Percentiles rank a stretch among this genome's conserved stretches.
Conservation (phyloP, 1,284 basidiomycete species). For the Rhodotorula sp. region DNA sequence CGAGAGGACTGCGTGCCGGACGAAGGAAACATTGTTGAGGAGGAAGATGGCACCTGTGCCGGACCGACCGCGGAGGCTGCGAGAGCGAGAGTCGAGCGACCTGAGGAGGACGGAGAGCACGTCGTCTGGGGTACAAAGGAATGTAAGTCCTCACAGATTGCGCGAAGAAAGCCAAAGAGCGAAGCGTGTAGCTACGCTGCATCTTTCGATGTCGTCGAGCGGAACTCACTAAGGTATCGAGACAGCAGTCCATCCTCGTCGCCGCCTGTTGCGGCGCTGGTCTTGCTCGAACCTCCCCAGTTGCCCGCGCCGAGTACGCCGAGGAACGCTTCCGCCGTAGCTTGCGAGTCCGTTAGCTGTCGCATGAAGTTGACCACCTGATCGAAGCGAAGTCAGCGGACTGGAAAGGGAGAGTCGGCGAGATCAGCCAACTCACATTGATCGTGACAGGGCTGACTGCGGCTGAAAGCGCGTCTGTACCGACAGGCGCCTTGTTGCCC, state of each 20-base stretch:
- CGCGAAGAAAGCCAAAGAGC: not conserved
- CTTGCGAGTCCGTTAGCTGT: constrained; percentile 43
- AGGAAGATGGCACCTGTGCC: constrained; percentile 44
- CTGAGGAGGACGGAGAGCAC: constrained; percentile 38
- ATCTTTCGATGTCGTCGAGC: not conserved
- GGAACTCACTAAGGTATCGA: constrained; percentile 32
- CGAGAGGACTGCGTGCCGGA: constrained; percentile 43
- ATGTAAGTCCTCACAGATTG: not conserved
- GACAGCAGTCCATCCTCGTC: constrained; percentile 23
- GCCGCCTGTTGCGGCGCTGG: constrained; percentile 5
- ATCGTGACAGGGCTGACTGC: constrained; percentile 39
- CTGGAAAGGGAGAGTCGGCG: not conserved
- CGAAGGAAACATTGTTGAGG: constrained; percentile 46
- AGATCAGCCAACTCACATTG: constrained; percentile 24
- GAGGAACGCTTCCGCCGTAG: constrained; percentile 44
- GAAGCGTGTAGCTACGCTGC: not conserved
- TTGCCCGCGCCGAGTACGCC: constrained; percentile 45
- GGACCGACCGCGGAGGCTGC: constrained; percentile 23
- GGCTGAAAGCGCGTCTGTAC: constrained; percentile 34
- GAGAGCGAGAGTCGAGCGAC: constrained; percentile 39
- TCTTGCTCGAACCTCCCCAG: constrained; percentile 39
- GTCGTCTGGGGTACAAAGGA: constrained; percentile 28
- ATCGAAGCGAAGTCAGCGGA: no score
- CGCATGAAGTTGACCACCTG: constrained; percentile 45
- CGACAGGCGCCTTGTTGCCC: constrained; percentile 37